Percentiles rank a stretch among this genome's conserved stretches.
These are phyloP conservation scores for Sparassis latifolia DNA, from an alignment of 1,284 basidiomycete species.

Conservation along the genomic window DNA sequence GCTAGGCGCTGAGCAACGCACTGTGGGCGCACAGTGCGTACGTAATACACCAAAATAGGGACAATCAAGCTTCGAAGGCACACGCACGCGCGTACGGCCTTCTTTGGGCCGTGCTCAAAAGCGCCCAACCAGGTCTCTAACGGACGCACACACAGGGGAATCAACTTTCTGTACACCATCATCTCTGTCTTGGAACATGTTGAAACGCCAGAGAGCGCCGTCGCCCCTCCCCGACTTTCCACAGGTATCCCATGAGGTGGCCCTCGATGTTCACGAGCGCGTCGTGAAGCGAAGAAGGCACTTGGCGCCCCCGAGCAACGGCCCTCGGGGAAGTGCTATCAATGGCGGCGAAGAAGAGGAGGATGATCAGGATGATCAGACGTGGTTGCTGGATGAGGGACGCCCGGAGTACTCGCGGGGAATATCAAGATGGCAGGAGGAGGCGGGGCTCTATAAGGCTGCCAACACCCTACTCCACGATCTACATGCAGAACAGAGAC, in stretches of 20 bases:
- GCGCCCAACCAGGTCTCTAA: too few species aligned
- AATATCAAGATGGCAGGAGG: conserved; percentile 16
- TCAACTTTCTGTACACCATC: too few species aligned
- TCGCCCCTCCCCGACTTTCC: conserved; percentile 40
- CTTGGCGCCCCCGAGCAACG: conserved; percentile 9
- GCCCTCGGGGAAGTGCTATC: conserved; percentile 3
- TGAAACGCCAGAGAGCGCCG: conserved; percentile 57
- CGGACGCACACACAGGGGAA: too few species aligned
- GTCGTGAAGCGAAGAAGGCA: conserved; percentile 29
- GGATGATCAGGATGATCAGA: conserved; percentile 21
- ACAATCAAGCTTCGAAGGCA: too few species aligned
- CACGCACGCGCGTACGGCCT: too few species aligned
- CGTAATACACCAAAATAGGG: background rate
- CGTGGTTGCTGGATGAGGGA: conserved; percentile 1
- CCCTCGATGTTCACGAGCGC: conserved; percentile 20
- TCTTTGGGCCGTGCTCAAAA: too few species aligned
- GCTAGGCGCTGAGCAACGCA: too few species aligned
- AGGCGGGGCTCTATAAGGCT: conserved; percentile 40
- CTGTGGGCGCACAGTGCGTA: background rate
- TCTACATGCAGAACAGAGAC: conserved; percentile 58
- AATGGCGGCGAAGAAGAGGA: conserved; percentile 23
- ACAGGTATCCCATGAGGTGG: conserved; percentile 20
- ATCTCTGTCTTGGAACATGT: conserved; percentile 33
- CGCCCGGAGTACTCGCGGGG: conserved; percentile 17
- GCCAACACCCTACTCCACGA: conserved; percentile 61